Percentiles rank a stretch among this genome's conserved stretches.
Evolutionary conservation across 768 basidiomycete species (phyloP).

Genomic region (Suillus occidentalis): DNA sequence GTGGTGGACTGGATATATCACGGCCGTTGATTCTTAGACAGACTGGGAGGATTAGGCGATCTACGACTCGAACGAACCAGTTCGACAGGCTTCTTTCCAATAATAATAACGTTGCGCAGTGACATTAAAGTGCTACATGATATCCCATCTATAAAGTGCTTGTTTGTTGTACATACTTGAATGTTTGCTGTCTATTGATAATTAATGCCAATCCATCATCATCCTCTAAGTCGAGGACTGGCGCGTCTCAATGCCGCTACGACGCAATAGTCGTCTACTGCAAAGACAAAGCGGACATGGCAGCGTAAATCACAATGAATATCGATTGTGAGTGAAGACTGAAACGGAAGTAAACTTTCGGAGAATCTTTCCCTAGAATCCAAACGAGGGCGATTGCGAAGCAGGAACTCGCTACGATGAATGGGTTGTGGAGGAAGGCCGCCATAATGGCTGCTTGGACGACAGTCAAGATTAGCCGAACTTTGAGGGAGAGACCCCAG

Average conservation of each 20-base stretch:
- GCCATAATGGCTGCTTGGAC: neutral
- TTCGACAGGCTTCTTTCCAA: neutral
- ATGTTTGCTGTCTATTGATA: no score
- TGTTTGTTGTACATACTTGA: no score
- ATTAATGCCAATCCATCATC: no score
- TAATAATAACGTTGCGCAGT: neutral
- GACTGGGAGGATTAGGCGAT: no score
- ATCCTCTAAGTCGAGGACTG: no score
- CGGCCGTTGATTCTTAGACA: neutral
- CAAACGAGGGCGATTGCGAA: neutral
- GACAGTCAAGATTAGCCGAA: neutral
- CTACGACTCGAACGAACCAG: neutral
- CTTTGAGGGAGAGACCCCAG: neutral
- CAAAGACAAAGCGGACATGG: neutral
- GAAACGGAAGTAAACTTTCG: no score
- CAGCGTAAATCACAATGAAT: neutral
- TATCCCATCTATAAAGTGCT: no score
- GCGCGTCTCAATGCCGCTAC: no score
- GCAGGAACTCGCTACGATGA: neutral
- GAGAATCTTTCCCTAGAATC: no score
- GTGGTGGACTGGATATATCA: neutral
- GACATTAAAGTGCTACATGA: neutral
- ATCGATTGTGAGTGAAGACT: no score
- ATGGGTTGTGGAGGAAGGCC: neutral
- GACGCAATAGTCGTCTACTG: neutral